Percentiles rank a stretch among this genome's conserved stretches.
Evolutionary conservation across 768 basidiomycete genomes (phyloP).

Genomic region (Boletus pseudo-olivaceus): DNA sequence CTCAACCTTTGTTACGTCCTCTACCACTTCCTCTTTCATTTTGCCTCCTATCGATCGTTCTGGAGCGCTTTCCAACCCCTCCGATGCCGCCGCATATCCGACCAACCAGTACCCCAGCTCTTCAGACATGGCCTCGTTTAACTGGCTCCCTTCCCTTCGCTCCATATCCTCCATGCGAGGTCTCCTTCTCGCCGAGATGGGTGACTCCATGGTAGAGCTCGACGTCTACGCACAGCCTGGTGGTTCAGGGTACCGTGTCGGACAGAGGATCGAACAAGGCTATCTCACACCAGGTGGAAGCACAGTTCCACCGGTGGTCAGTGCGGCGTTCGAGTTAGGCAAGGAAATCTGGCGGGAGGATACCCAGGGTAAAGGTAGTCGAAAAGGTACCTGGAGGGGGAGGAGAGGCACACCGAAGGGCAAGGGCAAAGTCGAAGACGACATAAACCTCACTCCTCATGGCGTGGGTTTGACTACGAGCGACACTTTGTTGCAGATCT

Average conservation of each 20-base stretch:
- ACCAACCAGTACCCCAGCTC: constrained; percentile 2
- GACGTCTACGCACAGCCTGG: constrained; percentile 33
- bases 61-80: constrained; percentile 7
- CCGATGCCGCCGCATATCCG: constrained; percentile 21
- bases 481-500: constrained; percentile 52
- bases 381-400: constrained; percentile 16
- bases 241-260: constrained; percentile 39
- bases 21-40: constrained; percentile 25
- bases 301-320: constrained; percentile 11
- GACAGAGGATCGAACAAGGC: constrained; percentile 37
- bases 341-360: constrained; percentile 24
- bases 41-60: constrained; percentile 14
- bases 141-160: constrained; percentile 28
- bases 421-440: constrained; percentile 6
- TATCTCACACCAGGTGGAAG: constrained; percentile 31
- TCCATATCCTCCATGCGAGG: constrained; percentile 44
- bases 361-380: background rate
- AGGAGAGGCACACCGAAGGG: constrained; percentile 7
- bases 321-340: constrained; percentile 14
- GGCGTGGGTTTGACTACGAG: constrained; percentile 38
- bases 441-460: constrained; percentile 1
- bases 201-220: constrained; percentile 45
- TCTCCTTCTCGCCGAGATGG: constrained; percentile 44
- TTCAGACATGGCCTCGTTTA: constrained; percentile 3
- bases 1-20: constrained; percentile 22